Evolutionary conservation across 2,329 filamentous ascomycete genomes (phyloP), one percentile per base, ranked within the genome.

Genomic region (Leptographium procerum): DNA sequence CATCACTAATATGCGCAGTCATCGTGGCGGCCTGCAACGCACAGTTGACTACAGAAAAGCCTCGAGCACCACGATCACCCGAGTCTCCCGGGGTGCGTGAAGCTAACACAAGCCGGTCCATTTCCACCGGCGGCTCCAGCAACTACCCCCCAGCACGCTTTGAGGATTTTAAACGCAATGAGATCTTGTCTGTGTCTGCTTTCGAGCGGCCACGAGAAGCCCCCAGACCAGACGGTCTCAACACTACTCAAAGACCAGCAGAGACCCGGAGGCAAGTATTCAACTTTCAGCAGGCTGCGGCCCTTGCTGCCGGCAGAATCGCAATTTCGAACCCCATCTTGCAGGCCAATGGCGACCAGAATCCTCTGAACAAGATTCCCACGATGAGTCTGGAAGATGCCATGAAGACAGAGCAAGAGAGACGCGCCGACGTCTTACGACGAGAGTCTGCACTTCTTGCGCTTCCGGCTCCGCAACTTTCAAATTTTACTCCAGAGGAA

Each of bases 341-440:
- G 14, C 68, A 72, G 60, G 61, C 68, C 45, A 66, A 71, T 36
- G 66, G 65, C 26, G 70, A 69, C 28, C 63, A 67, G 24, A 77
- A 73, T 57, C 72, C 77, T 0, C 64, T 76, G 45, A 69, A 69
- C 55, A 77, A 72, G 62, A 77, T 79, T 22, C 65, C 73, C 7
- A 81, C 77, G 0, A 69, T 81, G 33, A 79, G 79, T 57, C 69
- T 83, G 36, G 71, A 72, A 11, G 76, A 75, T 1, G 79, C 80
- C 2, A 75, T 72, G 1, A 70, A 64, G 60, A 73, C 74, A 16
- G 78, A 83, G 50, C 73, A 66, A 60, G 71, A 77, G 56, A 71
- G 74, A 54, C 70, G 76, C 19, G 72, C 69, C 6, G 69, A 69
- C 31, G 62, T 66, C 4, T 57, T 66, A 57, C 66, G 67, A 19